A percentile compares a stretch with the other conserved stretches of the same genome.
phyloP scores from a whole-genome alignment of 192 early-diverging fungal species.

The Coemansia sp. region DNA sequence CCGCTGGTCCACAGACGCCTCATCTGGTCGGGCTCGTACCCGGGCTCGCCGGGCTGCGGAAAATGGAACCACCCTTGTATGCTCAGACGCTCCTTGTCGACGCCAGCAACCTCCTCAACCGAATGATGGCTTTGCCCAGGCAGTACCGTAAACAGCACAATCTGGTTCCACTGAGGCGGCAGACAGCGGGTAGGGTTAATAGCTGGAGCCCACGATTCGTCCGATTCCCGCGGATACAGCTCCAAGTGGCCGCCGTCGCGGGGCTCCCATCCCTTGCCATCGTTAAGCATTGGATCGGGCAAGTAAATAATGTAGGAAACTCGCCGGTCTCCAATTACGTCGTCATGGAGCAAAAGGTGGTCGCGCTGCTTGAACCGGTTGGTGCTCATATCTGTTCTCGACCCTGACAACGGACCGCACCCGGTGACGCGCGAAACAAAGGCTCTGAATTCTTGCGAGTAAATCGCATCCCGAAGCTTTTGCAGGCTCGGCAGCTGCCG shows the following conservation, averaged over 20 bases:
- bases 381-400: slow-evolving; percentile 68
- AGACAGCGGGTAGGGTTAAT: slow-evolving; percentile 56
- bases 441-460: slow-evolving; percentile 67
- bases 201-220: slow-evolving; percentile 57
- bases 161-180: slow-evolving; percentile 70
- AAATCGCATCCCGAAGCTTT: slow-evolving; percentile 66
- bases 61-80: slow-evolving; percentile 80
- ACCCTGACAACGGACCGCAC: slow-evolving; percentile 63
- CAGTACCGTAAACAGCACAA: slow-evolving; percentile 72
- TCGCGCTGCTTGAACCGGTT: slow-evolving; percentile 69
- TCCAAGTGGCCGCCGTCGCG: slow-evolving; percentile 70
- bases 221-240: slow-evolving; percentile 63
- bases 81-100: slow-evolving; percentile 53
- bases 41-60: slow-evolving; percentile 67
- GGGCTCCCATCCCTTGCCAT: slow-evolving; percentile 53
- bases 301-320: slow-evolving; percentile 79
- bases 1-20: slow-evolving; percentile 37
- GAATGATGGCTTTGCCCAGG: slow-evolving; percentile 78
- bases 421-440: slow-evolving; percentile 64
- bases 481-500: slow-evolving; percentile 54
- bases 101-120: slow-evolving; percentile 66
- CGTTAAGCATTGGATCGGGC: slow-evolving; percentile 54
- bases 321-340: slow-evolving; percentile 70
- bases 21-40: slow-evolving; percentile 53
- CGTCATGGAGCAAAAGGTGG: slow-evolving; percentile 76